These are phyloP conservation scores for Malus hybrid DNA, from an alignment of 331 rosid species.

Conservation along the genomic window DNA sequence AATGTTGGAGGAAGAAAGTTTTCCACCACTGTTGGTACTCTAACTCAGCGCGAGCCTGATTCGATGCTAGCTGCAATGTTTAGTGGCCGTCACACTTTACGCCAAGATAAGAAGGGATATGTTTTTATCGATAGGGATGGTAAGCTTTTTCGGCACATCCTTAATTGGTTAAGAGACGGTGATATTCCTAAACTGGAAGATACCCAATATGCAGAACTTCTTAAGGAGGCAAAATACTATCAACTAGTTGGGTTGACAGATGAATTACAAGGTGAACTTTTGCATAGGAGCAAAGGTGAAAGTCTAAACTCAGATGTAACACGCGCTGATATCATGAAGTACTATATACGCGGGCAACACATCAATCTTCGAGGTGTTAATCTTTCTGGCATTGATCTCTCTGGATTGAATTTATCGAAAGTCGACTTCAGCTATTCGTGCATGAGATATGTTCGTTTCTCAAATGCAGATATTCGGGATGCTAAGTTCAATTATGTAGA, in stretches of 20 bases:
- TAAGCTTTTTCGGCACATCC: slow-evolving; percentile 63
- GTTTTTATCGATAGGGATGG: slow-evolving; percentile 80
- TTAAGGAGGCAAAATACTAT: slow-evolving; percentile 66
- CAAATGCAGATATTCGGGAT: not conserved
- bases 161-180: slow-evolving; percentile 80
- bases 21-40: slow-evolving; percentile 58
- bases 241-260: slow-evolving; percentile 67
- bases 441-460: no score
- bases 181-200: slow-evolving; percentile 53
- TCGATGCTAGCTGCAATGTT: slow-evolving; percentile 91
- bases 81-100: slow-evolving; percentile 34
- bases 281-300: slow-evolving; percentile 26
- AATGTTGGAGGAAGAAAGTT: slow-evolving; percentile 76
- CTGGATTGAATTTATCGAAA: no score
- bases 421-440: no score
- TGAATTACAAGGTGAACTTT: slow-evolving; percentile 15
- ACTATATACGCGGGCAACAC: no score
- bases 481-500: not conserved
- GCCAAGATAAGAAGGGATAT: slow-evolving; percentile 47
- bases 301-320: slow-evolving; percentile 47
- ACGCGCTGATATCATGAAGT: slow-evolving; percentile 62
- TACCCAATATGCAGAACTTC: slow-evolving; percentile 41
- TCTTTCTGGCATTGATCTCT: not conserved
- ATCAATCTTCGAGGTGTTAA: not conserved
- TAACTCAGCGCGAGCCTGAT: slow-evolving; percentile 66